These are phyloP conservation scores for Achlya hypogyna DNA, from an alignment of 352 stramenopile species.

Conservation along the genomic window DNA sequence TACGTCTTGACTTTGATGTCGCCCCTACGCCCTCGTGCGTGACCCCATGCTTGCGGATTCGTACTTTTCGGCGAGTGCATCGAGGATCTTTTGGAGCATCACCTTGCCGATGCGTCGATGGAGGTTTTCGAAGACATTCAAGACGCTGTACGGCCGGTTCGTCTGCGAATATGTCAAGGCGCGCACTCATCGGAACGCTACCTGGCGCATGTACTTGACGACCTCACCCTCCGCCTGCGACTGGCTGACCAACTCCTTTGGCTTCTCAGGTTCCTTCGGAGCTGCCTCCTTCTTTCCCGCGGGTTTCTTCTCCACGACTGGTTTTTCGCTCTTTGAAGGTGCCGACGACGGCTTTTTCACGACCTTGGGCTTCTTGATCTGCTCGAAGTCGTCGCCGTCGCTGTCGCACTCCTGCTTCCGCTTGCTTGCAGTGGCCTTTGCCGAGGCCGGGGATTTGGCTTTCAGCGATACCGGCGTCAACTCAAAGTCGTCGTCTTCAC, in stretches of 20 bases:
- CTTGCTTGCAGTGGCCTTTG: not conserved
- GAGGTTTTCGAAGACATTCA: constrained; percentile 82
- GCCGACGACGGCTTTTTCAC: not conserved
- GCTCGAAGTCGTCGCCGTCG: not conserved
- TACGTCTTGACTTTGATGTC: constrained; percentile 66
- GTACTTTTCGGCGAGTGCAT: constrained; percentile 57
- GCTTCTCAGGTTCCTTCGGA: not conserved
- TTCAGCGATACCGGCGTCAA: not conserved
- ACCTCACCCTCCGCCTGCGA: constrained; percentile 8
- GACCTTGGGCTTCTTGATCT: not conserved
- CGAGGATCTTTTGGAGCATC: constrained; percentile 62
- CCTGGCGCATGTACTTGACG: constrained; percentile 15
- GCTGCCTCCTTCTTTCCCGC: not conserved
- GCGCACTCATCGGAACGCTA: not conserved
- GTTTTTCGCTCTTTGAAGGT: not conserved
- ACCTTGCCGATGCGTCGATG: constrained; percentile 62
- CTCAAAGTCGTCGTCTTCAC: constrained; percentile 4
- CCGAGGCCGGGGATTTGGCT: not conserved
- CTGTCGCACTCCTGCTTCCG: not conserved
- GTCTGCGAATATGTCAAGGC: constrained; percentile 28
- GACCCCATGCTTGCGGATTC: not conserved
- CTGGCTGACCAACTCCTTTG: constrained; percentile 12
- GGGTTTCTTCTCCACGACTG: not conserved
- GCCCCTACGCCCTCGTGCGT: constrained; percentile 26
- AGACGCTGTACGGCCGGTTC: constrained; percentile 72